Base-by-base conservation (phyloP, 306 rosid species). In the Rubus parviflorus region DNA sequence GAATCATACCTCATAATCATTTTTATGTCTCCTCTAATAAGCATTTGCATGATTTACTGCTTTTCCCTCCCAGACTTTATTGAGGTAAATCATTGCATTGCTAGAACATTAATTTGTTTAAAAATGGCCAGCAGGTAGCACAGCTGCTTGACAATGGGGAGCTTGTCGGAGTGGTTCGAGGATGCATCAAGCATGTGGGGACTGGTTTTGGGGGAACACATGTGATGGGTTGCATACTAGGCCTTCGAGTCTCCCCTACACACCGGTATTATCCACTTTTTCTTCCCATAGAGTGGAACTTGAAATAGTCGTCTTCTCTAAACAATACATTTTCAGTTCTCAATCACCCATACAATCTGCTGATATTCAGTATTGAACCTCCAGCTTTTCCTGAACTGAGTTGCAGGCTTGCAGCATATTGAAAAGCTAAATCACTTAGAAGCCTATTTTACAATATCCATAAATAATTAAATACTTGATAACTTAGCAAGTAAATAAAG, bases 221-320 rank as follows among this genome's bases (percentile, higher is more conserved):
- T 53, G 58, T 87, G 78, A 87, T 92, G 52, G 97, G 94, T 54
- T 89, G 87, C 73, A 82, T 92, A 48, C 77, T 89, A 37, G 97
- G 97, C 77, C 97, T 92, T 70, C 83, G 94, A 23, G 94, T 92
- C 67, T 89, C 97, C 76, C 94, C 92, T 70, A 38, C 83, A 66
- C 83, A 83, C 79, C 76, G 92, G 97, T 89, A 85, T 38, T 6
- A 8, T 40, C 14, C 35, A 30, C 23, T 57, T 75, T 47, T 64
- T 56, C 42, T 46, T 72, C 77, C 1, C 15, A 58, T 17, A 12
- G 61, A 45, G 60, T 30, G 46, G 71, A 46, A 14, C 64, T 49
- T 14, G 20, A 4, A 54, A 22, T 41, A 20, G 5, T 68, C 47
- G 16, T 42, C 77, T 56, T 58, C 23, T 56, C 4, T 74, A 58